Conservation (phyloP, 139 green algal genomes). For the Raphidocelis subcapitata region DNA sequence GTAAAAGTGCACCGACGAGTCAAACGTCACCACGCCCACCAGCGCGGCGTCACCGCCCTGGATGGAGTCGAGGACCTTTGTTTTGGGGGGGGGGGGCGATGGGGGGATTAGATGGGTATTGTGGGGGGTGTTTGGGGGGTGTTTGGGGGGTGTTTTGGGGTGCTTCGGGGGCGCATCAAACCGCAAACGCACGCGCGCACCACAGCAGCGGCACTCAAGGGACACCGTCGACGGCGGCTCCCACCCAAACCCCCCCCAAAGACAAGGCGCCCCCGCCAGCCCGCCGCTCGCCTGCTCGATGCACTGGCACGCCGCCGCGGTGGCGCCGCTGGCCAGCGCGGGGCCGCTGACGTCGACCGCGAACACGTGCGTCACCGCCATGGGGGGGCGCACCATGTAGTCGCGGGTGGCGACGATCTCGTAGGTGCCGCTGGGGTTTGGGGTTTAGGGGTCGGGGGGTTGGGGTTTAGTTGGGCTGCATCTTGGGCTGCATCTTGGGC, state of each 20-base stretch:
- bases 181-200: no score
- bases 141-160: no score
- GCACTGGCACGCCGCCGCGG: constrained; percentile 59
- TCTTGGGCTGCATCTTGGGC: no score
- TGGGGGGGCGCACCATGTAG: constrained; percentile 79
- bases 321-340: constrained; percentile 67
- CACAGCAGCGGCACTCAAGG: no score
- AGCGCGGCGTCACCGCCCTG: constrained; percentile 58
- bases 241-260: no score
- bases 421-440: constrained; percentile 43
- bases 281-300: constrained; percentile 39
- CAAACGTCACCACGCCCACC: constrained; percentile 83
- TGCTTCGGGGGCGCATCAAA: no score
- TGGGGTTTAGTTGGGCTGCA: constrained; percentile 5
- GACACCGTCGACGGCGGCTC: no score
- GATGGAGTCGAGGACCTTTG: background rate
- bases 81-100: no score
- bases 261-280: no score
- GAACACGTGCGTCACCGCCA: constrained; percentile 80
- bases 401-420: constrained; percentile 59
- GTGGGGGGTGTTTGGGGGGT: no score
- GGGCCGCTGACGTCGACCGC: constrained; percentile 73
- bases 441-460: constrained; percentile 10
- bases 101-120: no score
- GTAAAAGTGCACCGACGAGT: constrained; percentile 86